Conservation (phyloP, 2,329 filamentous ascomycete species). For the Fusarium redolens region DNA sequence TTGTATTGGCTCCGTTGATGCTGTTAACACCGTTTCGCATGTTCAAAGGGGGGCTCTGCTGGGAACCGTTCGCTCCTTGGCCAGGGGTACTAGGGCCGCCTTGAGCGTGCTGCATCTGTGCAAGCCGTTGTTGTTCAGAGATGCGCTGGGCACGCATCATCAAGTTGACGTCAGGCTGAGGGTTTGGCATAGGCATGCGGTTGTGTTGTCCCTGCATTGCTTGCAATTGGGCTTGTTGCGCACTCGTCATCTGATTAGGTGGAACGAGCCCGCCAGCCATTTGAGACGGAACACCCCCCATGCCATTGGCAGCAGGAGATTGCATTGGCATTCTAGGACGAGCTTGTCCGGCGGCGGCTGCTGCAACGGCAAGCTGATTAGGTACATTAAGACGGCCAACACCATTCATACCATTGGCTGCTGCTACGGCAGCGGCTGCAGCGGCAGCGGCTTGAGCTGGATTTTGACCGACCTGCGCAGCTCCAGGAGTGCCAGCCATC, state of each 20-base stretch:
- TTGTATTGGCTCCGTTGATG: conserved; percentile 53
- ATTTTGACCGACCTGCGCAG: conserved; percentile 47
- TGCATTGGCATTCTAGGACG: conserved; percentile 67
- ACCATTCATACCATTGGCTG: conserved; percentile 44
- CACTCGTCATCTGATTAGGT: conserved; percentile 70
- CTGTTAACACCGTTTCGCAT: conserved; percentile 52
- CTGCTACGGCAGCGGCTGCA: conserved; percentile 37
- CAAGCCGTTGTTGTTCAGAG: conserved; percentile 71
- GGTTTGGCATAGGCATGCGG: conserved; percentile 64
- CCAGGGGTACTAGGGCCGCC: conserved; percentile 49
- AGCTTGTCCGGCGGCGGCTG: conserved; percentile 55
- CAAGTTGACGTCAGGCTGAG: conserved; percentile 63
- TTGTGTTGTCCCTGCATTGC: conserved; percentile 66
- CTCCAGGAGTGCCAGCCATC: conserved; percentile 56
- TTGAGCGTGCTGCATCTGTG: conserved; percentile 60
- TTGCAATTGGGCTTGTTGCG: conserved; percentile 78
- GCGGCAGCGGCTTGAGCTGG: conserved; percentile 44
- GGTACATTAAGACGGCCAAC: conserved; percentile 56
- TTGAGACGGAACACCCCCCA: conserved; percentile 61
- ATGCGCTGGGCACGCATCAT: conserved; percentile 74
- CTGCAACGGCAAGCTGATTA: conserved; percentile 59
- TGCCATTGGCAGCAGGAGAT: conserved; percentile 62
- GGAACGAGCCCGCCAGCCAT: conserved; percentile 63
- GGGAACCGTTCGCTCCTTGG: conserved; percentile 42
- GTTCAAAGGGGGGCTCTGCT: conserved; percentile 58